Evolutionary conservation across 352 stramenopile species (phyloP).

Genomic region (Plasmopara muralis): DNA sequence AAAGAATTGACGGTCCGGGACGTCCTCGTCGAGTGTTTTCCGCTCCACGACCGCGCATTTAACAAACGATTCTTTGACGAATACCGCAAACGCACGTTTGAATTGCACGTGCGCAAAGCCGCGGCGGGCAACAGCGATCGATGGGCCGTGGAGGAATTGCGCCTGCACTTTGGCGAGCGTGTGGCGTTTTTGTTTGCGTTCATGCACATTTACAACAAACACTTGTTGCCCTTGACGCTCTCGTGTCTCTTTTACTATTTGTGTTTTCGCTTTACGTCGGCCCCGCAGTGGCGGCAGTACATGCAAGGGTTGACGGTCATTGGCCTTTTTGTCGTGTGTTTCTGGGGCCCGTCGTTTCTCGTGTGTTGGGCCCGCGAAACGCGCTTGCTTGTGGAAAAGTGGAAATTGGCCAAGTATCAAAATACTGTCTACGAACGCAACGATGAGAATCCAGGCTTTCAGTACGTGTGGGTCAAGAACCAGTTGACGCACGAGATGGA

Average conservation of each 20-base stretch:
- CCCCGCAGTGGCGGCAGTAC: slow-evolving; percentile 63
- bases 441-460: slow-evolving; percentile 78
- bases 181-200: slow-evolving; percentile 87
- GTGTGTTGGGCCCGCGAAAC: slow-evolving; percentile 84
- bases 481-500: slow-evolving; percentile 85
- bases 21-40: slow-evolving; percentile 75
- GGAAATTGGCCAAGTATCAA: slow-evolving; percentile 85
- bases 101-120: slow-evolving; percentile 57
- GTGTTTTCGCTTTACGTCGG: slow-evolving; percentile 53
- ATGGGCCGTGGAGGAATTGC: slow-evolving; percentile 81
- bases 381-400: slow-evolving; percentile 83
- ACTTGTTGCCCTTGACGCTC: slow-evolving; percentile 61
- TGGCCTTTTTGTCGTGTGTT: slow-evolving; percentile 64
- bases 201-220: slow-evolving; percentile 89
- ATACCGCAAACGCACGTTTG: slow-evolving; percentile 78
- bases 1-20: slow-evolving; percentile 75
- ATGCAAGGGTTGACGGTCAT: slow-evolving; percentile 60
- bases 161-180: slow-evolving; percentile 81
- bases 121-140: slow-evolving; percentile 73
- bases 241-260: slow-evolving; percentile 73
- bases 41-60: slow-evolving; percentile 76
- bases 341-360: slow-evolving; percentile 79
- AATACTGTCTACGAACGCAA: slow-evolving; percentile 86
- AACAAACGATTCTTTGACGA: slow-evolving; percentile 86
- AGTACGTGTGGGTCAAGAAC: slow-evolving; percentile 85